A percentile compares a stretch with the other conserved stretches of the same genome.
Evolutionary conservation across 306 rosid genomes (phyloP).

Genomic region (Adenanthera pavonina): DNA sequence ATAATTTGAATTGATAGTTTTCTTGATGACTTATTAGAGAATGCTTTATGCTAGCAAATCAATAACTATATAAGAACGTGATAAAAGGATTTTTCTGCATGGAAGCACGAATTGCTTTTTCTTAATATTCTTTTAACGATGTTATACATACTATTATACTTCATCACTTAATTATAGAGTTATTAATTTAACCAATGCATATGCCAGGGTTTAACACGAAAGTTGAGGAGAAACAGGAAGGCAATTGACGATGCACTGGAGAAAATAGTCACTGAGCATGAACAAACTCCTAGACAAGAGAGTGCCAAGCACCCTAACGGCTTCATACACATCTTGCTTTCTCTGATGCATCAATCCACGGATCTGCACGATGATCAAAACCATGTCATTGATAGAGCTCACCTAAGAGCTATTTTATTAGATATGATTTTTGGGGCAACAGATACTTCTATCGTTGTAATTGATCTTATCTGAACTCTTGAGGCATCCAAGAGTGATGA

Average conservation of each 20-base stretch:
- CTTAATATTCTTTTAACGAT: too few species aligned
- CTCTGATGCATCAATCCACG: slow-evolving; percentile 4
- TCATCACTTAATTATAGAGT: background rate
- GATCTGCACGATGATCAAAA: background rate
- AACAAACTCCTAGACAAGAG: background rate
- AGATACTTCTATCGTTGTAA: background rate
- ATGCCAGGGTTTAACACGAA: slow-evolving; percentile 37
- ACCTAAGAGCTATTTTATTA: slow-evolving; percentile 36
- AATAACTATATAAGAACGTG: too few species aligned
- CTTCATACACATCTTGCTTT: slow-evolving; percentile 36
- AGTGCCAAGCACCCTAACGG: background rate
- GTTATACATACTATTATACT: background rate
- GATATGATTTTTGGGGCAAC: slow-evolving; percentile 36
- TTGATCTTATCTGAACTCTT: slow-evolving; percentile 32
- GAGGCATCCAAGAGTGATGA: slow-evolving; percentile 37
- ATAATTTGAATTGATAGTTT: too few species aligned
- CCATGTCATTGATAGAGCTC: background rate
- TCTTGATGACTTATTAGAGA: too few species aligned
- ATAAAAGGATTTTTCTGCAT: too few species aligned
- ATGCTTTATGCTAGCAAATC: too few species aligned
- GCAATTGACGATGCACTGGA: slow-evolving; percentile 2
- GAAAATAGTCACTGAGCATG: slow-evolving; percentile 14
- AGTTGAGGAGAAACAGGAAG: slow-evolving; percentile 6
- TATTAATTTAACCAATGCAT: background rate
- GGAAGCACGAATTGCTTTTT: too few species aligned